phyloP scores from a whole-genome alignment of 2,329 filamentous ascomycete genomes.

The Cladosporium sp. region DNA sequence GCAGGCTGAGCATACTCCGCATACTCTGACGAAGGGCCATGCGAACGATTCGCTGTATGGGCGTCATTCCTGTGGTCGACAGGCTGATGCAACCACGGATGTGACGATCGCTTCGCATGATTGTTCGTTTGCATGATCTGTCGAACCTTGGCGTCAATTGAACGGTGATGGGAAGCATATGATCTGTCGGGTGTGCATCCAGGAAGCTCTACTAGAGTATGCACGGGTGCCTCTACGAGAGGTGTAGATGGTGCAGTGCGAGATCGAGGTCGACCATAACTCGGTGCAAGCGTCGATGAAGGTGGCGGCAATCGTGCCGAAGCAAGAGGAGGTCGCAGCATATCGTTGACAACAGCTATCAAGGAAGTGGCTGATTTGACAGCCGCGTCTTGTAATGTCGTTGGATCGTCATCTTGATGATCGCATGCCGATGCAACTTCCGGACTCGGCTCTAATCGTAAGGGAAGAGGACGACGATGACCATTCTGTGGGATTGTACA shows the following conservation, averaged over 20 bases:
- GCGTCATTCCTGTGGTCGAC: neutral
- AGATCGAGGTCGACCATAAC: conserved; percentile 37
- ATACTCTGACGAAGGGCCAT: no score
- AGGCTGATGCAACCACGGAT: neutral
- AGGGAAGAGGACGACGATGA: conserved; percentile 23
- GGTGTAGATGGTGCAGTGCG: conserved; percentile 38
- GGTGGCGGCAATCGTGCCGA: conserved; percentile 26
- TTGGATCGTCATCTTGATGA: conserved; percentile 19
- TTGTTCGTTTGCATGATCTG: neutral
- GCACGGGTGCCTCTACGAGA: conserved; percentile 21
- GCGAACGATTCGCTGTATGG: neutral
- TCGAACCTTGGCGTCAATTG: neutral
- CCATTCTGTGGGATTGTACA: neutral
- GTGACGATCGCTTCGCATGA: neutral
- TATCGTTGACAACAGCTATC: conserved; percentile 40
- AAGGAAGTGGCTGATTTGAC: conserved; percentile 32
- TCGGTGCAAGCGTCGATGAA: conserved; percentile 29
- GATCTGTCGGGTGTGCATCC: conserved; percentile 19
- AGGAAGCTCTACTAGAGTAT: conserved; percentile 25
- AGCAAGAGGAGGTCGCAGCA: conserved; percentile 38
- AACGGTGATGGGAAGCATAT: neutral
- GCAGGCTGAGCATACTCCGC: neutral
- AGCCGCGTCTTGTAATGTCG: conserved; percentile 28
- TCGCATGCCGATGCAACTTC: neutral
- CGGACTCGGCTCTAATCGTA: conserved; percentile 19